Evolutionary conservation across 306 rosid genomes (phyloP), one percentile per base, ranked within the genome.

Genomic region (Begonia peltatifolia): DNA sequence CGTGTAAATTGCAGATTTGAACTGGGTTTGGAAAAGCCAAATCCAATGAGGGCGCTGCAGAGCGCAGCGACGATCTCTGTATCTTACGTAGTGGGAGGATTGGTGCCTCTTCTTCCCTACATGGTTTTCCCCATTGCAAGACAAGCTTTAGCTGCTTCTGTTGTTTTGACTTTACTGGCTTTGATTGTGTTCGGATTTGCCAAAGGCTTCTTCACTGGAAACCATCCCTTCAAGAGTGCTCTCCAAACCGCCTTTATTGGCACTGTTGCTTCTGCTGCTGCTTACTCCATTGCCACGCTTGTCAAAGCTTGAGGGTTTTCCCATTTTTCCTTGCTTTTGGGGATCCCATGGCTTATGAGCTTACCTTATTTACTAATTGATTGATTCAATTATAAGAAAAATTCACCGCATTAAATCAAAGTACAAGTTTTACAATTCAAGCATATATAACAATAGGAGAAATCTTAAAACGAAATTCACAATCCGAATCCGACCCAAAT

Each of bases 11-110:
- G 59, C 84, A 89, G 97, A 62, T 89, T 89, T 76, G 95, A 89
- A 63, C 76, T 89, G 44, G 95, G 97, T 60, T 65, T 89, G 57
- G 97, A 84, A 66, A 82, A 74, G 75, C 97, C 97, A 47, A 87
- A 89, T 63, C 97, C 95, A 56, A 84, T 70, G 64, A 89, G 97
- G 72, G 97, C 97, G 52, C 18, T 84, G 9, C 79, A 84, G 11
- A 89, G 97, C 67, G 95, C 97, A 35, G 11, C 75, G 53, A 89
- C 97, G 8, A 89, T 89, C 50, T 93, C 95, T 2, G 6, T 72
- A 15, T 76, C 97, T 52, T 89, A 89, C 76, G 30, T 89, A 43
- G 60, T 82, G 62, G 97, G 97, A 2, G 97, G 97, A 11, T 0
- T 74, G 35, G 87, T 88, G 53, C 95, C 97, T 46, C 80, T 88